Evolutionary conservation across 352 stramenopile genomes (phyloP), one percentile per base, ranked within the genome.

Genomic region (Globisporangium paddicum): DNA sequence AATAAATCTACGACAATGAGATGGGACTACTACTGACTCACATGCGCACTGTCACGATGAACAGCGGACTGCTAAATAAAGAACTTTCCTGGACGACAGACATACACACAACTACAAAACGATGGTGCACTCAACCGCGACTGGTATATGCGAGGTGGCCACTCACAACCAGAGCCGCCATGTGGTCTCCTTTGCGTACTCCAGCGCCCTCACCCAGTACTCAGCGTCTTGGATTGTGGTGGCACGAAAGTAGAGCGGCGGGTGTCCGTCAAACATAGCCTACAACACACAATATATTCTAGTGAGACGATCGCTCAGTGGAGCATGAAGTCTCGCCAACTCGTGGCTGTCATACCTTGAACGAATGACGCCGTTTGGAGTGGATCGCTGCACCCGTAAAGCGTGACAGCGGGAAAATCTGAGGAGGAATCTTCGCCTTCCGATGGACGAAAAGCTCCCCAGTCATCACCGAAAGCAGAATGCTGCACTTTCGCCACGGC

Each of bases 111-210:
- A 23, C 13, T 35, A 35, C 45, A 51, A 51, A 51, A 50, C n/a
- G n/a, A 51, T 30, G 42, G 18, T 19, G 19, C 42, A 23, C 60
- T 42, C 13, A 58, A 21, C 55, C 73, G 37, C 64, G 88, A 46
- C 57, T 90, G 42, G 67, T n/a, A n/a, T n/a, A n/a, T 69, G 18
- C 65, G 59, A n/a, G 74, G 88, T 41, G 77, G 72, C 16, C 19
- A 16, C 25, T 59, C 37, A 64, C 16, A 38, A 37, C 49, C 49
- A 66, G 13, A 28, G 46, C 11, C 41, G 45, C 67, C 63, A 73
- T 18, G 67, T 71, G 55, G 51, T 58, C 51, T 73, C 67, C 56
- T 73, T 73, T 40, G 63, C 67, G 55, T 73, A 73, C 44, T 73
- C 67, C 26, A 73, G 54, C 18, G 67, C 59, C 51, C 56, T 53